A percentile compares a stretch with the other conserved stretches of the same genome.
phyloP scores from a whole-genome alignment of 2,329 filamentous ascomycete genomes.

The Drechmeria coniospora region DNA sequence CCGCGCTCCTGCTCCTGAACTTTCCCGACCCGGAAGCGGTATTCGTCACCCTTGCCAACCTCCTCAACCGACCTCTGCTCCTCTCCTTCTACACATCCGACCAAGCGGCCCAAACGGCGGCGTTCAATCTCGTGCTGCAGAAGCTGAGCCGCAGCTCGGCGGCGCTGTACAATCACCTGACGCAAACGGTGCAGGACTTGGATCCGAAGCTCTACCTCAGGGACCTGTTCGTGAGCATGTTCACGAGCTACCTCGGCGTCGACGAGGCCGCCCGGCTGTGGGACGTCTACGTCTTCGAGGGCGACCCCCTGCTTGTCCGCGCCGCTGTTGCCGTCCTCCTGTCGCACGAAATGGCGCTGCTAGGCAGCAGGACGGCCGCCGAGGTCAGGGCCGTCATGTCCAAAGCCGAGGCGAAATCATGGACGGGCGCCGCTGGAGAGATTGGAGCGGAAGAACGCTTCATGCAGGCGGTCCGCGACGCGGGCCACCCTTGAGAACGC shows the following conservation, averaged over 20 bases:
- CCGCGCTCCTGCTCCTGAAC: conserved; percentile 58
- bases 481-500: conserved; percentile 17
- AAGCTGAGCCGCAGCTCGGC: conserved; percentile 50
- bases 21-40: conserved; percentile 45
- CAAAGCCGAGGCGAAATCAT: conserved; percentile 14
- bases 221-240: conserved; percentile 47
- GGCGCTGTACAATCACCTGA: conserved; percentile 48
- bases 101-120: conserved; percentile 48
- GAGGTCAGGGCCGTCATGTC: conserved; percentile 27
- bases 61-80: conserved; percentile 61
- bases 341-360: conserved; percentile 33
- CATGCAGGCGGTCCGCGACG: conserved; percentile 19
- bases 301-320: conserved; percentile 55
- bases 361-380: conserved; percentile 26
- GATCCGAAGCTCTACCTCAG: conserved; percentile 40
- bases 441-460: conserved; percentile 32
- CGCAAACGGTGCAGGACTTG: conserved; percentile 27
- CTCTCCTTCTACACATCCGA: conserved; percentile 64
- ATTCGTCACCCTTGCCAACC: conserved; percentile 60
- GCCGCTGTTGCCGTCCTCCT: conserved; percentile 54
- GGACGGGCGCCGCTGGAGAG: conserved; percentile 21
- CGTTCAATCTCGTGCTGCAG: conserved; percentile 53
- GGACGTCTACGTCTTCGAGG: conserved; percentile 75
- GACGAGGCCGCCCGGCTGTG: conserved; percentile 60
- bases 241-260: conserved; percentile 46